A percentile compares a stretch with the other conserved stretches of the same genome.
phyloP scores from a whole-genome alignment of 805 yeast species.

The Grigorovia yakushimaensis region DNA sequence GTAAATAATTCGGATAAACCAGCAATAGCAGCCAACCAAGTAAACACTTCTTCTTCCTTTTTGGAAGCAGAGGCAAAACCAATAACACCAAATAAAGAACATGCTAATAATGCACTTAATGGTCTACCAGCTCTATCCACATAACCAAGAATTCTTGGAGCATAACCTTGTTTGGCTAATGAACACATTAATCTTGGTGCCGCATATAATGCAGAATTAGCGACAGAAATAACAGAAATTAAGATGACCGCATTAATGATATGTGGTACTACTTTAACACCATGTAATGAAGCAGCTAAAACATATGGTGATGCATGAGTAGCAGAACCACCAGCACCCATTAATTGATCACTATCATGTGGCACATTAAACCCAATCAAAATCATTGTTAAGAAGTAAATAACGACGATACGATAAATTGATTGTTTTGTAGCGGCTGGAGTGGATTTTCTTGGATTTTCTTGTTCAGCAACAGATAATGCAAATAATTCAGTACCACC shows the following conservation, averaged over 20 bases:
- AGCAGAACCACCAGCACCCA: conserved; percentile 42
- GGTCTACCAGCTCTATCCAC: conserved; percentile 56
- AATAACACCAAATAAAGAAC: conserved; percentile 46
- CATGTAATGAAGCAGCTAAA: conserved; percentile 53
- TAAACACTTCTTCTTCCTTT: conserved; percentile 44
- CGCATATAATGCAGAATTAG: conserved; percentile 65
- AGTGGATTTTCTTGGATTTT: conserved; percentile 47
- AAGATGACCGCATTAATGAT: conserved; percentile 68
- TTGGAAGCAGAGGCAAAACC: conserved; percentile 52
- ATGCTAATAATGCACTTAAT: conserved; percentile 39
- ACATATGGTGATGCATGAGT: conserved; percentile 66
- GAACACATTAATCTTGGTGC: conserved; percentile 63
- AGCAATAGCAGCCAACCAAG: conserved; percentile 51
- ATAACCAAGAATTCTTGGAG: conserved; percentile 45
- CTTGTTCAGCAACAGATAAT: conserved; percentile 58
- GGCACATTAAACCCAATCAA: conserved; percentile 55
- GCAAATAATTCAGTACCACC: conserved; percentile 62
- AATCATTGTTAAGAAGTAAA: conserved; percentile 45
- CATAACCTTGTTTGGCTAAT: conserved; percentile 64
- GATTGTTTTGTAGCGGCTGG: conserved; percentile 60
- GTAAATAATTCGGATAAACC: conserved; percentile 54
- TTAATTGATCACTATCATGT: conserved; percentile 38
- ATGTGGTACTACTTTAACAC: conserved; percentile 57
- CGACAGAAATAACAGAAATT: conserved; percentile 65
- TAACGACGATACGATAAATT: conserved; percentile 51